Percentiles rank a stretch among this genome's conserved stretches.
phyloP scores from a whole-genome alignment of 768 basidiomycete genomes.

The Leccinellum luteum region DNA sequence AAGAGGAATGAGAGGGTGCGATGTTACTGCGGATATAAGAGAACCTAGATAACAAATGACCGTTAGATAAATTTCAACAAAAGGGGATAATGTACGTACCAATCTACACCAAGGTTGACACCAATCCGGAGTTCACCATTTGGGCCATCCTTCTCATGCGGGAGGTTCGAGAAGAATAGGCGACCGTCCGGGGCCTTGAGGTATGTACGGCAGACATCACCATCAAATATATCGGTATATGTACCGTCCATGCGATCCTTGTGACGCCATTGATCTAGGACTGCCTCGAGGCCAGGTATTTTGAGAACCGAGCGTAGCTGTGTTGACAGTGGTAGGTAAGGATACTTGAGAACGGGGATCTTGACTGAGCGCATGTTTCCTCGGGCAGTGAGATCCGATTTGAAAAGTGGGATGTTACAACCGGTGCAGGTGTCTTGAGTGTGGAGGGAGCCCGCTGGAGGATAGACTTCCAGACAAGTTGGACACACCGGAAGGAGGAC shows the following conservation, averaged over 20 bases:
- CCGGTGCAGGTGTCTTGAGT: not conserved
- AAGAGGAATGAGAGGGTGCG: not conserved
- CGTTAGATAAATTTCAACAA: no score
- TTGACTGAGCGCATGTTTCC: not conserved
- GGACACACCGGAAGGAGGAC: not conserved
- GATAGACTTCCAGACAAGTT: not conserved
- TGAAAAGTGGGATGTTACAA: not conserved
- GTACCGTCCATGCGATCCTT: not conserved
- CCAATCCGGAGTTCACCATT: not conserved
- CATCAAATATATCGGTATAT: not conserved
- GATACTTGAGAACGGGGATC: not conserved
- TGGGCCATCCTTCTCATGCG: not conserved
- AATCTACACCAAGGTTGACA: not conserved
- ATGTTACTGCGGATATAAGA: not conserved
- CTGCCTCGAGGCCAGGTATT: not conserved
- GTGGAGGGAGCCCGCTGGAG: not conserved
- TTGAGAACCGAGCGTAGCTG: not conserved
- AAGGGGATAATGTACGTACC: not conserved
- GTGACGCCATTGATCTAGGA: not conserved
- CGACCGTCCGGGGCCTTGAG: not conserved
- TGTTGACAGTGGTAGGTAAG: not conserved
- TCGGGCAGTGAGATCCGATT: not conserved
- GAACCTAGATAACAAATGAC: not conserved
- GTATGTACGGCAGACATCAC: not conserved
- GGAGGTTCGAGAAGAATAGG: not conserved